These are phyloP conservation scores for Hypoxylon lenormandii DNA, from an alignment of 495 filamentous ascomycete genomes.

Conservation along the genomic window DNA sequence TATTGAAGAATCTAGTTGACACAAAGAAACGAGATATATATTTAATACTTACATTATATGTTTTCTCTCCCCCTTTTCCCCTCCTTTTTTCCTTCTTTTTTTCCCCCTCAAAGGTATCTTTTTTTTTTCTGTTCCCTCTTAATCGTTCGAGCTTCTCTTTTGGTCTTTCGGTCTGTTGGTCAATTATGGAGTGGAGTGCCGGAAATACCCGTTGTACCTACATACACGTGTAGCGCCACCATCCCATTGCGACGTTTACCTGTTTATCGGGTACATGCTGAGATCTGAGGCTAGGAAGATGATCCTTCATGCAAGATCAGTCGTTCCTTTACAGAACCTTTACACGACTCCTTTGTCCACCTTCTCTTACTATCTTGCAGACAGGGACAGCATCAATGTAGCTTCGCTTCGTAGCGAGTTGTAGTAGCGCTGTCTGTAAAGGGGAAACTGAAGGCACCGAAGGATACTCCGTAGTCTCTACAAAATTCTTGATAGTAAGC, in stretches of 20 bases:
- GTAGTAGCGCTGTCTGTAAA: not conserved
- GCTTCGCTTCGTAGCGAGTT: not conserved
- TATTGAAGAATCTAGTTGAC: too few species aligned
- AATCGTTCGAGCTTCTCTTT: not conserved
- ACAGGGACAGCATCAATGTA: not conserved
- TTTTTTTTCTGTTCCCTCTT: not conserved
- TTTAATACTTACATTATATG: too few species aligned
- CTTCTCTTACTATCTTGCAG: not conserved
- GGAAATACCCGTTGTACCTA: conserved; percentile 17
- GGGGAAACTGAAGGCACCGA: not conserved
- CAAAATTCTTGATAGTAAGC: not conserved
- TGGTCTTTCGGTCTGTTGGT: not conserved
- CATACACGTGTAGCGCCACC: conserved; percentile 1
- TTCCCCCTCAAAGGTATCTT: too few species aligned
- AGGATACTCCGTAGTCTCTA: not conserved
- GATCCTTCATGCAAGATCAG: conserved; percentile 42
- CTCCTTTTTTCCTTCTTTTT: too few species aligned
- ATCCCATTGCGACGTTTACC: conserved; percentile 12
- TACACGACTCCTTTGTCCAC: not conserved
- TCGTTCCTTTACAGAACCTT: conserved; percentile 14
- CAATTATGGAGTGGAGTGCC: not conserved
- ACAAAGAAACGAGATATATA: too few species aligned
- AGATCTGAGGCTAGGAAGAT: conserved; percentile 36
- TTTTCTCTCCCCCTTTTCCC: too few species aligned
- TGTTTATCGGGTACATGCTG: conserved; percentile 16